A percentile compares a stretch with the other conserved stretches of the same genome.
Evolutionary conservation across 2,329 filamentous ascomycete genomes (phyloP).

Genomic region (Pleoardoris graminearum): DNA sequence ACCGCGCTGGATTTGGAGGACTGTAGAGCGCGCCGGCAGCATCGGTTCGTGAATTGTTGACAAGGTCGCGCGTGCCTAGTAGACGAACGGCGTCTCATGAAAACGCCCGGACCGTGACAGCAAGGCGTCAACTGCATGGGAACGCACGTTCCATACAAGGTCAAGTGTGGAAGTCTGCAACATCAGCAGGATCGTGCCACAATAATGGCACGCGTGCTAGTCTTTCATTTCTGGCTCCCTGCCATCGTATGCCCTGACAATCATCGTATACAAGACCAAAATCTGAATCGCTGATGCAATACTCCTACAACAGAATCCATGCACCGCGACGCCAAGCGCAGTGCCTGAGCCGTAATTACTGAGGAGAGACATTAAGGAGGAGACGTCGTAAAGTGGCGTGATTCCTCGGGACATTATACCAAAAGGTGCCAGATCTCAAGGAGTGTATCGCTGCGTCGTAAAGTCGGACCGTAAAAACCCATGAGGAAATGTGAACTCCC

Average conservation of each 20-base stretch:
- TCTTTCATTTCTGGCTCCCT: background rate
- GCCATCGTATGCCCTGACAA: background rate
- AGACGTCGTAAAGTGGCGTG: background rate
- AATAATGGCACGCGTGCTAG: background rate
- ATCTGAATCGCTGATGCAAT: background rate
- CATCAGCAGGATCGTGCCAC: conserved; percentile 2
- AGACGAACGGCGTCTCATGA: background rate
- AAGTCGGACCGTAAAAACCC: background rate
- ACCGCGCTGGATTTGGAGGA: too few relatives aligned
- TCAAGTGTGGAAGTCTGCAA: too few relatives aligned
- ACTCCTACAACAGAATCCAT: conserved; percentile 1
- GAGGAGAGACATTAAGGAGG: conserved; percentile 4
- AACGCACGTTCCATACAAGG: too few relatives aligned
- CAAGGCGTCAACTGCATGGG: background rate
- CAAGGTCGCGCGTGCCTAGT: background rate
- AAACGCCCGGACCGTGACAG: background rate
- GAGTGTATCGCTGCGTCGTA: conserved; percentile 3
- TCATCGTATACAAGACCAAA: background rate
- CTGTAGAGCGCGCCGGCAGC: background rate
- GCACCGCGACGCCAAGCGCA: background rate
- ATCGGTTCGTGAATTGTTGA: background rate
- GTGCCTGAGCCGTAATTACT: background rate
- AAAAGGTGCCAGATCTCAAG: conserved; percentile 5
- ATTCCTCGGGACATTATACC: conserved; percentile 2
- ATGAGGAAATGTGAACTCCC: background rate